A percentile compares a stretch with the other conserved stretches of the same genome.
phyloP scores from a whole-genome alignment of 129 eudicot species.

The Centrapalus pauciflorus region DNA sequence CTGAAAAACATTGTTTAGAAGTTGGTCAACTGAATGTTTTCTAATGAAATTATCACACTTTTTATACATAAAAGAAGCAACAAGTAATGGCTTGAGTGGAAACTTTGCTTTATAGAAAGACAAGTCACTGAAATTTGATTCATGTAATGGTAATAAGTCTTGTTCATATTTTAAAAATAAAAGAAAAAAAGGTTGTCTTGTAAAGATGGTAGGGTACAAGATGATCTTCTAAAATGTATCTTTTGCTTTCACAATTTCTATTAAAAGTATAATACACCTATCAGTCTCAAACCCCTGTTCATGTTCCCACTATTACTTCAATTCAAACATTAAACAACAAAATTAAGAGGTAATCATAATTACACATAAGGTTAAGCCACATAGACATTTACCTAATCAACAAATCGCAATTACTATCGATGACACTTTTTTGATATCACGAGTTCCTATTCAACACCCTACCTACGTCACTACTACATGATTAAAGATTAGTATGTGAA shows the following conservation, averaged over 20 bases:
- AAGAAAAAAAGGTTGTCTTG: slow-evolving; percentile 28
- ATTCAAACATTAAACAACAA: slow-evolving; percentile 33
- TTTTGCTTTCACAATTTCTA: slow-evolving; percentile 24
- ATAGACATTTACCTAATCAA: slow-evolving; percentile 32
- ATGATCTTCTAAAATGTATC: slow-evolving; percentile 39
- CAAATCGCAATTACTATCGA: slow-evolving; percentile 26
- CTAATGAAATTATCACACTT: slow-evolving; percentile 9
- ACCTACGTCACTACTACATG: neutral
- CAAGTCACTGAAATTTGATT: slow-evolving; percentile 28
- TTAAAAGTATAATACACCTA: slow-evolving; percentile 35
- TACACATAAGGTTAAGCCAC: slow-evolving; percentile 13
- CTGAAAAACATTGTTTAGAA: neutral
- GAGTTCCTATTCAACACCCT: neutral
- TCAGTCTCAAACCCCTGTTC: slow-evolving; percentile 38
- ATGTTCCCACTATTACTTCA: slow-evolving; percentile 38
- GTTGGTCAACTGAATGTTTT: slow-evolving; percentile 26
- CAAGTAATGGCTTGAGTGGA: slow-evolving; percentile 24
- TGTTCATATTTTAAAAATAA: too few relatives aligned
- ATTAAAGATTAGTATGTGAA: neutral
- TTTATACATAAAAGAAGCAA: slow-evolving; percentile 19
- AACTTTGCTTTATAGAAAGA: slow-evolving; percentile 29
- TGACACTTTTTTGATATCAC: slow-evolving; percentile 14
- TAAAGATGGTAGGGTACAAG: slow-evolving; percentile 38
- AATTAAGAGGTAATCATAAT: slow-evolving; percentile 14
- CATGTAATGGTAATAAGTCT: slow-evolving; percentile 37